Percentiles rank a stretch among this genome's conserved stretches.
Evolutionary conservation across 108 stramenopile genomes (phyloP).

Genomic region (Bacterosira constricta): DNA sequence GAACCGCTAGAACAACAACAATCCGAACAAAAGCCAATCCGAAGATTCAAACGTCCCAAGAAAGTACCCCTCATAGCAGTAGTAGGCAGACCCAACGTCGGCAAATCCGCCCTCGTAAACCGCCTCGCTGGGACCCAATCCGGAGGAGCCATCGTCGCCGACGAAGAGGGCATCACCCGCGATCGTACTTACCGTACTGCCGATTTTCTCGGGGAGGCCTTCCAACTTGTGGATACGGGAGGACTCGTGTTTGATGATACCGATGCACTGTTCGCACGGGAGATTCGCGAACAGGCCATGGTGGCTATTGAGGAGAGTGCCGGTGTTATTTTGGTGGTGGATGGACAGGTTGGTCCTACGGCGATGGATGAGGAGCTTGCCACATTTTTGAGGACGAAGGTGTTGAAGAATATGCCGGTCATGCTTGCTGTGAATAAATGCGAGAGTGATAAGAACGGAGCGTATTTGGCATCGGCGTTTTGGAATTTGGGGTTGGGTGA

Average conservation of each 20-base stretch:
- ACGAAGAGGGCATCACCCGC: conserved; percentile 94
- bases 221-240: conserved; percentile 94
- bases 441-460: conserved; percentile 85
- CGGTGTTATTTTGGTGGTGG: conserved; percentile 92
- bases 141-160: conserved; percentile 94
- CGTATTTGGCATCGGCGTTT: conserved; percentile 87
- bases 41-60: conserved; percentile 56
- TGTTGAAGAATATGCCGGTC: conserved; percentile 79
- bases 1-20: not conserved
- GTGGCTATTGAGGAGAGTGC: conserved; percentile 91
- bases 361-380: conserved; percentile 88
- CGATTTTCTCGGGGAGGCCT: conserved; percentile 91
- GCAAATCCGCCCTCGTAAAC: conserved; percentile 95
- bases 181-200: conserved; percentile 94
- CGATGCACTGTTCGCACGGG: conserved; percentile 90
- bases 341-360: conserved; percentile 87
- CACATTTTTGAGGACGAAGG: conserved; percentile 85
- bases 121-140: conserved; percentile 82
- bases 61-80: conserved; percentile 90
- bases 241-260: conserved; percentile 96
- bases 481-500: conserved; percentile 96
- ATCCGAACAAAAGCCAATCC: conserved; percentile 44
- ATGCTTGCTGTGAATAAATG: conserved; percentile 96
- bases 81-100: conserved; percentile 98
- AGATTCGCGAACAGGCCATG: conserved; percentile 94